Conservation (phyloP, 257 asterid genomes). For the Coffea canephora region DNA sequence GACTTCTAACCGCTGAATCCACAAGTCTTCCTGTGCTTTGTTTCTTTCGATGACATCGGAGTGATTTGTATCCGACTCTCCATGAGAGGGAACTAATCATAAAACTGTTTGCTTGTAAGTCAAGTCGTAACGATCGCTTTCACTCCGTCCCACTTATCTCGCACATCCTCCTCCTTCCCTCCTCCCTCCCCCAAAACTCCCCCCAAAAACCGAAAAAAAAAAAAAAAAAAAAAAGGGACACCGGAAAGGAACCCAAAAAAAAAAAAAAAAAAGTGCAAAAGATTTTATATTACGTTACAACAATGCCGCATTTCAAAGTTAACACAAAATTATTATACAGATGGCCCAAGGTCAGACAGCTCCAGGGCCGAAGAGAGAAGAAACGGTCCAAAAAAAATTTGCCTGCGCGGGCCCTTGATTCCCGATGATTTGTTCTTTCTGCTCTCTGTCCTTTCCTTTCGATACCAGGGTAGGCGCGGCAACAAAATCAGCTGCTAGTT, state of each 20-base stretch:
- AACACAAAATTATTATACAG: background rate
- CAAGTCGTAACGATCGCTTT: too few species aligned
- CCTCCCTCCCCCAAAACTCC: too few species aligned
- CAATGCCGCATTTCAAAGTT: background rate
- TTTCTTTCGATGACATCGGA: background rate
- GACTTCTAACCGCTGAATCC: constrained; percentile 15
- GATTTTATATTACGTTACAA: background rate
- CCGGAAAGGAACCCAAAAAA: too few species aligned
- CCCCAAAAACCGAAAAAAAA: too few species aligned
- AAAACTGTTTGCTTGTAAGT: background rate
- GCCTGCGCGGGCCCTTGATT: background rate
- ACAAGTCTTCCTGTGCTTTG: background rate
- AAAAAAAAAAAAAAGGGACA: too few species aligned
- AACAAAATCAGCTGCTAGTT: constrained; percentile 57
- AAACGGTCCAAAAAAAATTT: background rate
- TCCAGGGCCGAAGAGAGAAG: background rate
- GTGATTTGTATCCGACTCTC: background rate
- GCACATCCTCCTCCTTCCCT: background rate
- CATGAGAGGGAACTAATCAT: background rate
- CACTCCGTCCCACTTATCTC: background rate
- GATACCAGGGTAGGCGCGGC: background rate
- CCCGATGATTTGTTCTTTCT: background rate
- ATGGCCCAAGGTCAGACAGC: too few species aligned
- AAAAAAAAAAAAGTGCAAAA: background rate
- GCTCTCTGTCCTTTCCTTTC: background rate